Evolutionary conservation across 805 yeast genomes (phyloP).

Genomic region (Ogataea nonfermentans): DNA sequence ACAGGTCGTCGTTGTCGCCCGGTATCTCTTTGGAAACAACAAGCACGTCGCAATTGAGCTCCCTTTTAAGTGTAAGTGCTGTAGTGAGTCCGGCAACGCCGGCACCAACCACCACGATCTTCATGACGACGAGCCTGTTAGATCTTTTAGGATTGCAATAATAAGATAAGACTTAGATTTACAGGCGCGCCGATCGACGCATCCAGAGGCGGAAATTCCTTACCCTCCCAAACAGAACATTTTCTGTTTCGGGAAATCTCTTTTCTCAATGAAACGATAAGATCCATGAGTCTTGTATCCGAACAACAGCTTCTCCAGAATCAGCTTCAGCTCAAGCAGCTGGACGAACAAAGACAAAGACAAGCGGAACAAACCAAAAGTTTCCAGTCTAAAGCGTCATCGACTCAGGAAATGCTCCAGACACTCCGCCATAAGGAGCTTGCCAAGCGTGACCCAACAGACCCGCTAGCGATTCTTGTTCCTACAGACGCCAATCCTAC

Average conservation of each 20-base stretch:
- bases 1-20: conserved; percentile 50
- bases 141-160: neutral
- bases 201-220: neutral
- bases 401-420: conserved; percentile 30
- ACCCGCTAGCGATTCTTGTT: conserved; percentile 47
- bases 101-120: conserved; percentile 49
- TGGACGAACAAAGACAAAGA: conserved; percentile 42
- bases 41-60: conserved; percentile 36
- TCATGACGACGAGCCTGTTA: conserved; percentile 1
- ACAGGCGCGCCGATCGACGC: conserved; percentile 12
- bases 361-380: conserved; percentile 46
- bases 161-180: neutral
- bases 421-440: conserved; percentile 22
- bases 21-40: conserved; percentile 49
- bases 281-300: conserved; percentile 36
- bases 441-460: conserved; percentile 41
- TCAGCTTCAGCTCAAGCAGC: conserved; percentile 44
- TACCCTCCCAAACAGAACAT: conserved; percentile 12
- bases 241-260: conserved; percentile 8
- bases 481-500: conserved; percentile 77
- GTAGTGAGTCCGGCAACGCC: conserved; percentile 56
- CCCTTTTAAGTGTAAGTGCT: conserved; percentile 39
- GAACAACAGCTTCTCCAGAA: conserved; percentile 46
- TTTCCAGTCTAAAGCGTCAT: conserved; percentile 33
- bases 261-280: conserved; percentile 11